Conservation (phyloP, 495 filamentous ascomycete genomes). For the Cercophora sp. region DNA sequence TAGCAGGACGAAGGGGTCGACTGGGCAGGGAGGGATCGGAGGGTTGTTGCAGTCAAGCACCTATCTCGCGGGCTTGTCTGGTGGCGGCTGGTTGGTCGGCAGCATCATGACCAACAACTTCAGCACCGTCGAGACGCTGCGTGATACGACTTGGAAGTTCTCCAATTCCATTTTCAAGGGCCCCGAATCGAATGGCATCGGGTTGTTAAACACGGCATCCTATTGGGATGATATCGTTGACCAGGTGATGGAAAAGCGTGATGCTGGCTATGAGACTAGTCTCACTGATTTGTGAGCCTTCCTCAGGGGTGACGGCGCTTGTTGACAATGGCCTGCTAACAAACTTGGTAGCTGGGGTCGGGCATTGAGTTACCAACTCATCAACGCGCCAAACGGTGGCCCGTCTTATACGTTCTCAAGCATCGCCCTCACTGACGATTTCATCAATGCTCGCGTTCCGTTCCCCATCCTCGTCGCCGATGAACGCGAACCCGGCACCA, state of each 20-base stretch:
- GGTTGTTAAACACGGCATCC: conserved; percentile 39
- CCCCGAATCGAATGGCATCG: conserved; percentile 34
- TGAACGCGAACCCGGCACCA: conserved; percentile 62
- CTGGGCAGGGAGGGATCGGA: conserved; percentile 66
- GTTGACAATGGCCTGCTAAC: too few relatives aligned
- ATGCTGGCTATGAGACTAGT: conserved; percentile 70
- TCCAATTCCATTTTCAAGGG: conserved; percentile 66
- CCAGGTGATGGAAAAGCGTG: conserved; percentile 59
- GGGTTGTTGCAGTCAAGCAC: conserved; percentile 81
- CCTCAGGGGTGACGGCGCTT: too few relatives aligned
- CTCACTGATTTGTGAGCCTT: conserved; percentile 73
- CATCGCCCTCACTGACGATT: conserved; percentile 64
- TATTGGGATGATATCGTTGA: conserved; percentile 66
- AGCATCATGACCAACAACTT: conserved; percentile 90
- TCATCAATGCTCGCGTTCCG: conserved; percentile 66
- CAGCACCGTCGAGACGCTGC: conserved; percentile 62
- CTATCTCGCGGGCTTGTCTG: conserved; percentile 80
- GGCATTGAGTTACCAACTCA: conserved; percentile 76
- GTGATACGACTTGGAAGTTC: conserved; percentile 70
- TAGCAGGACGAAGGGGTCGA: conserved; percentile 63
- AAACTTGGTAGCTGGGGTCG: conserved; percentile 57
- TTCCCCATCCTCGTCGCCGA: conserved; percentile 82
- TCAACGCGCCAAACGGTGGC: conserved; percentile 74
- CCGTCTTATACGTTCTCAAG: conserved; percentile 83
- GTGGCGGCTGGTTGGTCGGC: conserved; percentile 84